phyloP scores from a whole-genome alignment of 108 stramenopile genomes.

The Stephanodiscus triporus region DNA sequence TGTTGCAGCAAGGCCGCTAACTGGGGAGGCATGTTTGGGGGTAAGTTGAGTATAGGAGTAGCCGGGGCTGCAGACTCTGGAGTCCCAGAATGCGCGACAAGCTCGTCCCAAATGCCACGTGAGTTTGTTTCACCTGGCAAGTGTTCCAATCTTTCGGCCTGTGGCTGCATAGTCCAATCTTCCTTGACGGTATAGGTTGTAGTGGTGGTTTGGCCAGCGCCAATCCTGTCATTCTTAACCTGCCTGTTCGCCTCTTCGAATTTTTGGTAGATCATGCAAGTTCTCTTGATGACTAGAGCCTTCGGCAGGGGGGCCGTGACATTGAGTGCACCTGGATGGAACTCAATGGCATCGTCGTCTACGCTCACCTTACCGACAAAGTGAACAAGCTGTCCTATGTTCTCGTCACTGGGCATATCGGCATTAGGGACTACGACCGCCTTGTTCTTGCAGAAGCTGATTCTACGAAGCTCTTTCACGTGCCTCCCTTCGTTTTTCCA shows the following conservation, averaged over 20 bases:
- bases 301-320: slow-evolving; percentile 43
- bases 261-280: slow-evolving; percentile 59
- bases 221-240: slow-evolving; percentile 46
- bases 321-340: slow-evolving; percentile 48
- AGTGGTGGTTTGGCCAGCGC: slow-evolving; percentile 56
- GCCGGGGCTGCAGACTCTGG: slow-evolving; percentile 19
- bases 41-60: slow-evolving; percentile 7
- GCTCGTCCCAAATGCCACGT: slow-evolving; percentile 45
- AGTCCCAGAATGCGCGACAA: slow-evolving; percentile 26
- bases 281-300: slow-evolving; percentile 50
- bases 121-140: slow-evolving; percentile 45
- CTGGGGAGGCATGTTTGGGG: slow-evolving; percentile 38
- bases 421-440: slow-evolving; percentile 48
- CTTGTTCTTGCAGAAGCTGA: slow-evolving; percentile 60
- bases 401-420: slow-evolving; percentile 42
- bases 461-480: slow-evolving; percentile 49
- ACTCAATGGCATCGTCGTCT: slow-evolving; percentile 45
- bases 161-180: slow-evolving; percentile 55
- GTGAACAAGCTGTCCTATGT: slow-evolving; percentile 48
- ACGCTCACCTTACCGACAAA: slow-evolving; percentile 58
- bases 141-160: slow-evolving; percentile 35
- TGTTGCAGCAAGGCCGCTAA: slow-evolving; percentile 35
- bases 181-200: slow-evolving; percentile 51
- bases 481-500: slow-evolving; percentile 67
- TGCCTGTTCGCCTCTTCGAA: slow-evolving; percentile 41